Evolutionary conservation across 352 stramenopile genomes (phyloP).

Genomic region (Blastocystis sp.): DNA sequence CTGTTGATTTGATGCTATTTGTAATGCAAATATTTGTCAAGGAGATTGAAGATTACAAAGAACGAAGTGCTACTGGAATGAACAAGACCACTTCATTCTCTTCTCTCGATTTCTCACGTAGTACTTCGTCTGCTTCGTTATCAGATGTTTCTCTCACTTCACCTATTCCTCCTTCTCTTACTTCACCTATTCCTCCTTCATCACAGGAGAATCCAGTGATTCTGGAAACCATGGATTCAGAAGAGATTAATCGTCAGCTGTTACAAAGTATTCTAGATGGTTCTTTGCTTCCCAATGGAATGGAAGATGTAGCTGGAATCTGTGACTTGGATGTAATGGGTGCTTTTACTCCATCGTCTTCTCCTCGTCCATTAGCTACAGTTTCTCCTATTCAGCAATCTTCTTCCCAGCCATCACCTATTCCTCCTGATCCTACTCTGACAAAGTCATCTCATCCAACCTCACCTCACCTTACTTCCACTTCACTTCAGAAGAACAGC

Average conservation of each 20-base stretch:
- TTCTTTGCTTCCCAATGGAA: neutral
- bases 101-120: neutral
- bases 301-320: neutral
- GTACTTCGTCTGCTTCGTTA: neutral
- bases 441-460: too few species aligned
- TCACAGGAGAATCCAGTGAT: neutral
- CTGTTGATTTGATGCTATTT: slow-evolving; percentile 27
- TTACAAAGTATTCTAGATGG: neutral
- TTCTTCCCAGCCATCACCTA: too few species aligned
- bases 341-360: neutral
- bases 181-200: neutral
- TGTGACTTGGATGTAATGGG: neutral
- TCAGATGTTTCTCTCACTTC: neutral
- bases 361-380: neutral
- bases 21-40: neutral
- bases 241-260: neutral
- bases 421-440: too few species aligned
- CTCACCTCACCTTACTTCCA: too few species aligned
- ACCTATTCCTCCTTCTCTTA: neutral
- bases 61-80: neutral
- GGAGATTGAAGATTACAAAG: neutral
- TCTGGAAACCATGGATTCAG: neutral
- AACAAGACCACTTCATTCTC: neutral
- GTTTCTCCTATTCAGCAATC: too few species aligned
- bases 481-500: too few species aligned